These are phyloP conservation scores for Coemansia sp. DNA, from an alignment of 192 early-diverging fungal genomes.

Conservation along the genomic window DNA sequence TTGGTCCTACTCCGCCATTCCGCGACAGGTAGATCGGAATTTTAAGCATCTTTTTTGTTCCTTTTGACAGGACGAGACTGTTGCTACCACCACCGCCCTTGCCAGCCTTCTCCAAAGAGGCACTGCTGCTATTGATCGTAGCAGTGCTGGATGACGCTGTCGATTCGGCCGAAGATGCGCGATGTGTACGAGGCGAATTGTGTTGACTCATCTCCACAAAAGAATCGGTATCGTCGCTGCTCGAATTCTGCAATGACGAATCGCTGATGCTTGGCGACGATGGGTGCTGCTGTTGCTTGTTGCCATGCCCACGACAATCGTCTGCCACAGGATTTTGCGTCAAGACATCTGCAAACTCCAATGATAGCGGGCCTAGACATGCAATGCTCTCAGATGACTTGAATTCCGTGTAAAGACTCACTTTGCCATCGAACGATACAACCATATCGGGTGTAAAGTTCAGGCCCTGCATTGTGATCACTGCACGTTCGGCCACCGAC, in stretches of 20 bases:
- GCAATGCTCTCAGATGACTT: conserved; percentile 47
- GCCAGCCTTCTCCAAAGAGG: not conserved
- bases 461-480: conserved; percentile 67
- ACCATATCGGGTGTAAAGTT: conserved; percentile 71
- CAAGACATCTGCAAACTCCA: conserved; percentile 24
- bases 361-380: conserved; percentile 46
- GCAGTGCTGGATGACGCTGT: conserved; percentile 43
- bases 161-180: conserved; percentile 50
- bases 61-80: conserved; percentile 10
- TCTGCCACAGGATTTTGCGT: not conserved
- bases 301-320: conserved; percentile 1
- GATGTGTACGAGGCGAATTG: conserved; percentile 15
- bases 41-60: conserved; percentile 17
- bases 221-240: conserved; percentile 20
- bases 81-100: not conserved
- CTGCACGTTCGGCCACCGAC: conserved; percentile 35
- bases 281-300: conserved; percentile 25
- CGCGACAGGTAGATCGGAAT: conserved; percentile 49
- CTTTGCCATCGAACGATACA: conserved; percentile 70
- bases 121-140: conserved; percentile 13
- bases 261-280: conserved; percentile 53
- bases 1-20: conserved; percentile 47
- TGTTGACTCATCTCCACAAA: conserved; percentile 11
- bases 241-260: conserved; percentile 13
- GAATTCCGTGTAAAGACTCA: conserved; percentile 42